Conservation (phyloP, 495 filamentous ascomycete genomes). For the Neurospora sp. region DNA sequence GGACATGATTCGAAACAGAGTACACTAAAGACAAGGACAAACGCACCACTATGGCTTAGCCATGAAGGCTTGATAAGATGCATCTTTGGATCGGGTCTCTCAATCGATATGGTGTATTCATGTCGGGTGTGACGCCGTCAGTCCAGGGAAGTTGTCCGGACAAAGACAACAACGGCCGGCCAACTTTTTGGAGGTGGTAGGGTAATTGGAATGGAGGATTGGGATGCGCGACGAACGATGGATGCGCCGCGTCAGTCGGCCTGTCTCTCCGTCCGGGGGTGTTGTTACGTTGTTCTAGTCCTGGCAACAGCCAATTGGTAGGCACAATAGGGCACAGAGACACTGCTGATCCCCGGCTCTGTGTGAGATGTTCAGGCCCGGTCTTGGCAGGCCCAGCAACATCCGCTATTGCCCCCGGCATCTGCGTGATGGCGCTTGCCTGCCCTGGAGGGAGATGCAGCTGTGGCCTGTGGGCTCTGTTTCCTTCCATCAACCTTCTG, state of each 20-base stretch:
- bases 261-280: neutral
- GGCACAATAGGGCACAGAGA: neutral
- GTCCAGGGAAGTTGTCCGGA: neutral
- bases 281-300: neutral
- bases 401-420: neutral
- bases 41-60: slow-evolving; percentile 80
- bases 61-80: slow-evolving; percentile 88
- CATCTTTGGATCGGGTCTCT: slow-evolving; percentile 36
- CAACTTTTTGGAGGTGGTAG: slow-evolving; percentile 3
- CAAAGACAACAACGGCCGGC: neutral
- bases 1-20: neutral
- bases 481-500: neutral
- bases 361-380: neutral
- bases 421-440: neutral
- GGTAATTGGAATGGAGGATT: neutral
- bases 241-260: slow-evolving; percentile 6
- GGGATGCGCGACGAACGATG: slow-evolving; percentile 9
- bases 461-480: neutral
- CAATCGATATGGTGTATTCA: slow-evolving; percentile 16
- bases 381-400: neutral
- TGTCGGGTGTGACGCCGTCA: slow-evolving; percentile 12
- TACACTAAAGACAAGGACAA: neutral
- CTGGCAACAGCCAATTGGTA: neutral
- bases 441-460: neutral
- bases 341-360: neutral